phyloP scores from a whole-genome alignment of 1,284 basidiomycete genomes.

The Malassezia restricta region DNA sequence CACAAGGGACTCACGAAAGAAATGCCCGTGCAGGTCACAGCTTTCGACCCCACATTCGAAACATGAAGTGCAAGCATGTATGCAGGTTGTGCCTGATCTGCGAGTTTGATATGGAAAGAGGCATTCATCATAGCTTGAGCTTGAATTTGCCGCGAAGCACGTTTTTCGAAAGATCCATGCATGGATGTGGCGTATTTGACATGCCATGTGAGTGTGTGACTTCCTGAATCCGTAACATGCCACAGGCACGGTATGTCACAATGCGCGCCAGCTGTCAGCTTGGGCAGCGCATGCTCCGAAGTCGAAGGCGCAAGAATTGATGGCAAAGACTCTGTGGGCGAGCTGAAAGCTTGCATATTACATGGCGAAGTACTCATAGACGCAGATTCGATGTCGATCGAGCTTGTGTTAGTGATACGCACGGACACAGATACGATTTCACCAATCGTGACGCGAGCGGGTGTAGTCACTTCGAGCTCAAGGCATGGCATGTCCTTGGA shows the following conservation, averaged over 20 bases:
- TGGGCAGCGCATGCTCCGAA: too few relatives aligned
- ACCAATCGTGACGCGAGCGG: constrained; percentile 8
- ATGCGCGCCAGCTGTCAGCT: too few relatives aligned
- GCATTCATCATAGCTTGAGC: neutral
- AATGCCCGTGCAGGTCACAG: neutral
- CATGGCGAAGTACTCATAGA: neutral
- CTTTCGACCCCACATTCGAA: neutral
- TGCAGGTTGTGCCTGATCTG: neutral
- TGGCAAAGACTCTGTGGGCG: too few relatives aligned
- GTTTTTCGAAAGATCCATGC: neutral
- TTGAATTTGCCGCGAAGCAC: neutral
- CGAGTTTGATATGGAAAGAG: neutral
- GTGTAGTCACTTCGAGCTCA: constrained; percentile 17
- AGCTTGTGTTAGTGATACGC: neutral
- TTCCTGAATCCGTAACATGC: neutral
- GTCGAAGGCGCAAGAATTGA: too few relatives aligned
- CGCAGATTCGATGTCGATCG: neutral
- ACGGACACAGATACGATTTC: constrained; percentile 10
- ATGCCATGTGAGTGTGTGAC: neutral
- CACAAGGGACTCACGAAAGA: constrained; percentile 4
- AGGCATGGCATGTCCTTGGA: constrained; percentile 43
- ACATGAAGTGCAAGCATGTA: neutral
- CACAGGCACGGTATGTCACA: neutral
- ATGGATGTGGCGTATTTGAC: constrained; percentile 3
- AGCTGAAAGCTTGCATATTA: neutral